Percentiles rank a stretch among this genome's conserved stretches.
These are phyloP conservation scores for Colletotrichum higginsianum DNA, from an alignment of 2,329 filamentous ascomycete species.

Conservation along the genomic window DNA sequence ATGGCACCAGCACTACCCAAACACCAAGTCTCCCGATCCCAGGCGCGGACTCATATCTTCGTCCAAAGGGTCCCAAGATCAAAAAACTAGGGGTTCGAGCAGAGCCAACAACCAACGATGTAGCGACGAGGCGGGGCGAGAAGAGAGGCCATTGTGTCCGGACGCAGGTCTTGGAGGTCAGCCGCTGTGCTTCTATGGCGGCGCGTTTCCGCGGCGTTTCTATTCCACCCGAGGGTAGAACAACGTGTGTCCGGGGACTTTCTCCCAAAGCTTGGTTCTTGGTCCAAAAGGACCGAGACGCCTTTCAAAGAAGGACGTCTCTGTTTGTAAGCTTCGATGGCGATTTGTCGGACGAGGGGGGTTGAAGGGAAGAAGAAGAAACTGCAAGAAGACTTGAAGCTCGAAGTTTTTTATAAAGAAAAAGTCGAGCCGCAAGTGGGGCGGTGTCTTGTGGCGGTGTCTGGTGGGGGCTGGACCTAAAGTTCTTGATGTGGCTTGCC, in stretches of 20 bases:
- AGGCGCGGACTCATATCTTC: constrained; percentile 91
- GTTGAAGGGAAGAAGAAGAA: constrained; percentile 64
- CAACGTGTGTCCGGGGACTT: constrained; percentile 94
- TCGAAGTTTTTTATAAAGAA: constrained; percentile 41
- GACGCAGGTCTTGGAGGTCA: constrained; percentile 78
- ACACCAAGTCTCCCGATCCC: constrained; percentile 42
- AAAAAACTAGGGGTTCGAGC: background rate
- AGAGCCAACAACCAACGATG: constrained; percentile 54
- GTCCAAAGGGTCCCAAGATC: constrained; percentile 72
- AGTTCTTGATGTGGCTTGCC: background rate
- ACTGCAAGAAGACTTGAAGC: constrained; percentile 41
- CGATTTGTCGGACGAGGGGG: constrained; percentile 99
- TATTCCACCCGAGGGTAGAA: constrained; percentile 57
- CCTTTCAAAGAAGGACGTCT: constrained; percentile 61
- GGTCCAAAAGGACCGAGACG: constrained; percentile 55
- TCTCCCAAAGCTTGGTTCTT: constrained; percentile 90
- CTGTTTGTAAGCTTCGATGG: constrained; percentile 99
- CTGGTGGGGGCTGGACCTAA: background rate
- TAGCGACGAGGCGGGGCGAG: constrained; percentile 61
- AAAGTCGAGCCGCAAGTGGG: constrained; percentile 24
- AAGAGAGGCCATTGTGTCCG: constrained; percentile 54
- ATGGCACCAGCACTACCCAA: constrained; percentile 43
- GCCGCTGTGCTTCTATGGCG: constrained; percentile 99
- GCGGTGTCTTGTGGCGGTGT: constrained; percentile 29
- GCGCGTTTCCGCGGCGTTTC: constrained; percentile 91